These are phyloP conservation scores for Xanthoconium stramineum DNA, from an alignment of 768 basidiomycete species.

Conservation along the genomic window DNA sequence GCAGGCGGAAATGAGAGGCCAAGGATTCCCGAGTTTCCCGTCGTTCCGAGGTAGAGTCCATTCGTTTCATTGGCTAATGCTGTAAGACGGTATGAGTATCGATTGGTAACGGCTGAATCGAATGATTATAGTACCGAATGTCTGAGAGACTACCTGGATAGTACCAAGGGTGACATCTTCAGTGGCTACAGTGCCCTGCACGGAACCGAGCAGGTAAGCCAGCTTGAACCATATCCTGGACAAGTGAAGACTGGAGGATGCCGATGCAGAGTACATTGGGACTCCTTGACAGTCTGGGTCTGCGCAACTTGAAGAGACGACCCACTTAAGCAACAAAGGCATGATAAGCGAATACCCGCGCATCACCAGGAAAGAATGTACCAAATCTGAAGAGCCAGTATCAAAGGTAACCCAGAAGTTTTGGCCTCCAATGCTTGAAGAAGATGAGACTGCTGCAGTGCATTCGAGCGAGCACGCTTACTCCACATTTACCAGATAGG, in stretches of 20 bases:
- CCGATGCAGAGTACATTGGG: slow-evolving; percentile 36
- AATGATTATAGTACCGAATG: slow-evolving; percentile 37
- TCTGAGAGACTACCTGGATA: slow-evolving; percentile 45
- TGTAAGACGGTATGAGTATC: slow-evolving; percentile 19
- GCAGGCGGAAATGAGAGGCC: slow-evolving; percentile 50
- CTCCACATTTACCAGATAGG: slow-evolving; percentile 40
- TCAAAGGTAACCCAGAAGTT: slow-evolving; percentile 46
- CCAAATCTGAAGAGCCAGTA: slow-evolving; percentile 58
- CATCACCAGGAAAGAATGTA: slow-evolving; percentile 18
- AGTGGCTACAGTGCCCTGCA: slow-evolving; percentile 47
- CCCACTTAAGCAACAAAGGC: slow-evolving; percentile 39
- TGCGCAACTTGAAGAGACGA: slow-evolving; percentile 45
- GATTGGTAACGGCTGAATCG: background rate
- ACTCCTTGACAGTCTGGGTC: slow-evolving; percentile 44
- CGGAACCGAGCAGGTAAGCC: slow-evolving; percentile 51
- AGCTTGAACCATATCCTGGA: slow-evolving; percentile 41
- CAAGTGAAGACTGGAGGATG: slow-evolving; percentile 29
- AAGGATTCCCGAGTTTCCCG: slow-evolving; percentile 52
- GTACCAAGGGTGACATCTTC: slow-evolving; percentile 47
- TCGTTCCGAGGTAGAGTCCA: slow-evolving; percentile 41
- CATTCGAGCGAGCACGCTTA: slow-evolving; percentile 14
- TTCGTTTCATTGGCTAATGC: slow-evolving; percentile 44
- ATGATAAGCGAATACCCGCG: slow-evolving; percentile 1
- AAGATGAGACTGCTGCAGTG: slow-evolving; percentile 1
- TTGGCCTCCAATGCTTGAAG: slow-evolving; percentile 40